phyloP scores from a whole-genome alignment of 73 alveolate species.

The Blepharisma japonicum region DNA sequence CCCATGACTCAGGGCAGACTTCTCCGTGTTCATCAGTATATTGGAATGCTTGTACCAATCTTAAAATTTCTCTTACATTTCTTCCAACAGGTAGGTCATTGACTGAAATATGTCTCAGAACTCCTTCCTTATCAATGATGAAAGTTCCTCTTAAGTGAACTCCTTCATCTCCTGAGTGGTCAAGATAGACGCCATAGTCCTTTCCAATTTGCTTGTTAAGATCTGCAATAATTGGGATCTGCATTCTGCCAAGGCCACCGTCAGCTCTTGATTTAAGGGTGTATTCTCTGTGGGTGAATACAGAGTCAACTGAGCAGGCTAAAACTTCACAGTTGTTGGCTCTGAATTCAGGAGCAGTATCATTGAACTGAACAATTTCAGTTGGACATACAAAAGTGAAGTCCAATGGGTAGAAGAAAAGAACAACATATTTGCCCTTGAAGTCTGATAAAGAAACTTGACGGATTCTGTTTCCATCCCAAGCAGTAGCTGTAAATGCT shows the following conservation, averaged over 20 bases:
- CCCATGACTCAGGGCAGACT: constrained; percentile 98
- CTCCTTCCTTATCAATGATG: constrained; percentile 93
- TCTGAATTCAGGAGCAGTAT: constrained; percentile 83
- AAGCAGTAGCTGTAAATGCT: constrained; percentile 76
- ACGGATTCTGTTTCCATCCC: constrained; percentile 76
- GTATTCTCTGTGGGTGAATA: constrained; percentile 87
- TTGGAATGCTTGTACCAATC: constrained; percentile 97
- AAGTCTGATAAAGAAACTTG: constrained; percentile 78
- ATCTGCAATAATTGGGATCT: constrained; percentile 95
- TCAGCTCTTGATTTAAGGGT: constrained; percentile 88
- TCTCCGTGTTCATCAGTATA: constrained; percentile 96
- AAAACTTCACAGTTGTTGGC: constrained; percentile 81
- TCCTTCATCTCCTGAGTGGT: constrained; percentile 77
- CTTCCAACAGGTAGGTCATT: constrained; percentile 99
- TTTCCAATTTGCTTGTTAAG: constrained; percentile 78
- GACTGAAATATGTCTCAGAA: constrained; percentile 83
- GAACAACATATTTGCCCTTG: constrained; percentile 94
- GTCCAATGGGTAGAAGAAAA: constrained; percentile 99
- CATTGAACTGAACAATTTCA: constrained; percentile 89
- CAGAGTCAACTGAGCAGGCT: constrained; percentile 95
- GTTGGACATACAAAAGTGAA: constrained; percentile 99
- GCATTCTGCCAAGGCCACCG: constrained; percentile 96
- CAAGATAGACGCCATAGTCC: constrained; percentile 83
- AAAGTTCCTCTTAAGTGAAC: constrained; percentile 93
- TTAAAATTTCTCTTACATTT: constrained; percentile 91